A percentile compares a stretch with the other conserved stretches of the same genome.
These are phyloP conservation scores for Pulveroboletus sp. DNA, from an alignment of 768 basidiomycete species.

Conservation along the genomic window DNA sequence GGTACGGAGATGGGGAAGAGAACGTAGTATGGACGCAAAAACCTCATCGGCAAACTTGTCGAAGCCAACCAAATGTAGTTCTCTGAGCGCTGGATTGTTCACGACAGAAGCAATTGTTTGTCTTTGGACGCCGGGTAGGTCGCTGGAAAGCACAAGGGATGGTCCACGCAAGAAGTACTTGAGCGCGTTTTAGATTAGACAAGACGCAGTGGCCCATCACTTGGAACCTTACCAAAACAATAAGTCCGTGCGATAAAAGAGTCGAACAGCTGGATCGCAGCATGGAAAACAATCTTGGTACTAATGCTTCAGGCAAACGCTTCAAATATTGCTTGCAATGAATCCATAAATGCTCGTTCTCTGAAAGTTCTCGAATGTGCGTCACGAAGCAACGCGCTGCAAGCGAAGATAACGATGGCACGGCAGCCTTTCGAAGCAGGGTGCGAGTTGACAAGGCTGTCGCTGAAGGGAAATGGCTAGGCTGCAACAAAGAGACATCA, in stretches of 20 bases:
- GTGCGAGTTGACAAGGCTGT: slow-evolving; percentile 45
- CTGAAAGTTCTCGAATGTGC: slow-evolving; percentile 38
- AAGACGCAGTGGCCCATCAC: background rate
- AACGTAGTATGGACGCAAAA: slow-evolving; percentile 47
- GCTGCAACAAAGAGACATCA: slow-evolving; percentile 35
- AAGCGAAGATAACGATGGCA: slow-evolving; percentile 45
- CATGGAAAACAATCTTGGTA: slow-evolving; percentile 48
- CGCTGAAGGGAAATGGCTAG: slow-evolving; percentile 43
- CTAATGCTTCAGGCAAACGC: slow-evolving; percentile 46
- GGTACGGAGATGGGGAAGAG: slow-evolving; percentile 40
- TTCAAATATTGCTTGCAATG: slow-evolving; percentile 38
- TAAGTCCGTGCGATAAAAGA: slow-evolving; percentile 49
- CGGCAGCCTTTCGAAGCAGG: slow-evolving; percentile 25
- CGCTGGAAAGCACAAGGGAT: slow-evolving; percentile 42
- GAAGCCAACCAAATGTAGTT: slow-evolving; percentile 50
- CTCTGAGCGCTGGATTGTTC: slow-evolving; percentile 32
- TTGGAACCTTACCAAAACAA: slow-evolving; percentile 43
- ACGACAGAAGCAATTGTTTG: slow-evolving; percentile 45
- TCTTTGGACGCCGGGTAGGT: slow-evolving; percentile 49
- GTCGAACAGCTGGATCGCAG: slow-evolving; percentile 47
- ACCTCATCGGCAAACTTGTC: slow-evolving; percentile 46
- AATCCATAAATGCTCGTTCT: slow-evolving; percentile 37
- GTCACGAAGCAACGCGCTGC: slow-evolving; percentile 51
- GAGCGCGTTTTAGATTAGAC: background rate
- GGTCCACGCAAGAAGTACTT: slow-evolving; percentile 59